Percentiles rank a stretch among this genome's conserved stretches.
Conservation (phyloP, 176 grass and related monocot species). For the Stipa capillata region DNA sequence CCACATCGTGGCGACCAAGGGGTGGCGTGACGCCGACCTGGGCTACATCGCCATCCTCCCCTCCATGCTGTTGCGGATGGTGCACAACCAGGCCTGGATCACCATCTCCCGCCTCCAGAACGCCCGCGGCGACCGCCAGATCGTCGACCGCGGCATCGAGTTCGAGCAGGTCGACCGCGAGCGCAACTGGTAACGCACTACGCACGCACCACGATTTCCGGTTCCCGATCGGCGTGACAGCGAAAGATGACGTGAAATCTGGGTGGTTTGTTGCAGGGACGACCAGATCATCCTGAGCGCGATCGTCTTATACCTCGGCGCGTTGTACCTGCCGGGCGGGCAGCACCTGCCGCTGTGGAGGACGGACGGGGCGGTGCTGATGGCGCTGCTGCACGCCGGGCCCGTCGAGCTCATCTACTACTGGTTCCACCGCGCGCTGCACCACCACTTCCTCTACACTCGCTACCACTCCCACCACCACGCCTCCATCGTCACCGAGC, state of each 20-base stretch:
- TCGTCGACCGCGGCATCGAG: slow-evolving; percentile 74
- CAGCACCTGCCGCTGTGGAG: slow-evolving; percentile 34
- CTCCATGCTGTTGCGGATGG: slow-evolving; percentile 41
- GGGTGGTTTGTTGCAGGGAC: slow-evolving; percentile 40
- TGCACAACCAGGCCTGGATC: slow-evolving; percentile 84
- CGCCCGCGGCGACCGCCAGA: slow-evolving; percentile 66
- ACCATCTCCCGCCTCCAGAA: slow-evolving; percentile 63
- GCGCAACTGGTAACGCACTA: slow-evolving; percentile 81
- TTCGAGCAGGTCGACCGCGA: slow-evolving; percentile 93
- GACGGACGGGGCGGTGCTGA: slow-evolving; percentile 30
- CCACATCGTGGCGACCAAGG: slow-evolving; percentile 33
- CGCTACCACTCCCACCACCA: slow-evolving; percentile 63
- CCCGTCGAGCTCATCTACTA: slow-evolving; percentile 71
- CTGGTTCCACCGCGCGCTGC: slow-evolving; percentile 70
- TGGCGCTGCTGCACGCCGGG: slow-evolving; percentile 25
- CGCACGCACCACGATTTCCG: too few relatives aligned
- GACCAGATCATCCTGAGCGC: slow-evolving; percentile 64
- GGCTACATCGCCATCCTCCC: slow-evolving; percentile 37
- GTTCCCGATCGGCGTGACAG: too few relatives aligned
- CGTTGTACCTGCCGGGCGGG: neutral
- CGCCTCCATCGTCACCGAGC: slow-evolving; percentile 60
- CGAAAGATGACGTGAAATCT: too few relatives aligned
- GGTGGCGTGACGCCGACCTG: slow-evolving; percentile 23
- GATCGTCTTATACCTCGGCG: slow-evolving; percentile 27
- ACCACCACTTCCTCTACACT: slow-evolving; percentile 67